Evolutionary conservation across 2,329 filamentous ascomycete species (phyloP), one percentile per base, ranked within the genome.

Genomic region (Xylariaceae sp.): DNA sequence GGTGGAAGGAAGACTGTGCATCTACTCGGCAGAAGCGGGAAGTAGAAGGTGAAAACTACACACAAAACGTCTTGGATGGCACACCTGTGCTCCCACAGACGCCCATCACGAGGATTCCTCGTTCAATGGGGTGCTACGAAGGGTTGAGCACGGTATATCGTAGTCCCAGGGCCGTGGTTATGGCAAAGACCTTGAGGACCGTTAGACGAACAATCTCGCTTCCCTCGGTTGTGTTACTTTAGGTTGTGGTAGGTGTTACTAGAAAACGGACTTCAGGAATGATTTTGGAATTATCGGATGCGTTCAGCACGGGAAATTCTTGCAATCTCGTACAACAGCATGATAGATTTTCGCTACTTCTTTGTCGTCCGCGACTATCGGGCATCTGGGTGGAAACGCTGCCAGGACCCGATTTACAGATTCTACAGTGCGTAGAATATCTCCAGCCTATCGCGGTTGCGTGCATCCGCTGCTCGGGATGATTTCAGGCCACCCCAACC

Each of bases 91-190:
- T 13, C 21, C 18, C n/a, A 15, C n/a, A 20, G 40, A 15, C 11
- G 23, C 36, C 35, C 50, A 49, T 50, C 27, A 50, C 40, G 50
- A 50, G n/a, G 15, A 37, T 40, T 46, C 37, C 45, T 42, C 36
- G 45, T 32, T 3, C 20, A 53, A 49, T 29, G 39, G 44, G 21
- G 32, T 32, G 30, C 33, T 18, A 27, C 20, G 43, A 40, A 16
- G 37, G 37, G 13, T 30, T 45, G 50, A 53, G 33, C 20, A 29
- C 27, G n/a, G 42, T 43, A 26, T 29, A 16, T 18, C 15, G 39
- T 27, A 11, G 48, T 59, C 48, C 57, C 57, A 49, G 33, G 46
- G 35, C 55, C 55, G 41, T 58, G 58, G 55, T 39, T 45, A 47
- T 48, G 58, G 55, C 58, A 53, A 55, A 33, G 50, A 33, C 42